Conservation (phyloP, 768 basidiomycete species). For the Leccinum variicolor region DNA sequence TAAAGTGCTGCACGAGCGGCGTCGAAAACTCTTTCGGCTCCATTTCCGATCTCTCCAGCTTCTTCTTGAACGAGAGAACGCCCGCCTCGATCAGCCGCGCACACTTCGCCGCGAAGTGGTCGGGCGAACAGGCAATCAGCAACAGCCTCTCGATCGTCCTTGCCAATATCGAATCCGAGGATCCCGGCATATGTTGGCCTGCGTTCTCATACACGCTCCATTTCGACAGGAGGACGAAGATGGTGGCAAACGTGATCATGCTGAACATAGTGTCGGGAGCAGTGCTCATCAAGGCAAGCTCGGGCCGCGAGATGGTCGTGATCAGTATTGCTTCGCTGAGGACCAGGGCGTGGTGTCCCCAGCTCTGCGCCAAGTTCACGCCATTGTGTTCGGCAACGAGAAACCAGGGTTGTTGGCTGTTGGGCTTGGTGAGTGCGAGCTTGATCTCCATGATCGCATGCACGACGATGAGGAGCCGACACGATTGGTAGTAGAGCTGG, state of each 20-base stretch:
- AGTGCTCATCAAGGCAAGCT: constrained; percentile 35
- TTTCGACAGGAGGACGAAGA: constrained; percentile 42
- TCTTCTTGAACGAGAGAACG: constrained; percentile 28
- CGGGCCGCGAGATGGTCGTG: constrained; percentile 31
- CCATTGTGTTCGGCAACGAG: constrained; percentile 31
- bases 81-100: constrained; percentile 39
- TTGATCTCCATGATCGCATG: constrained; percentile 32
- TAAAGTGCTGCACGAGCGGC: constrained; percentile 22
- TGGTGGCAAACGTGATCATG: constrained; percentile 42
- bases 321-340: constrained; percentile 38
- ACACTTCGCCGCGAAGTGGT: constrained; percentile 40
- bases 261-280: constrained; percentile 41
- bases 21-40: constrained; percentile 18
- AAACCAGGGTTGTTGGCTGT: constrained; percentile 29
- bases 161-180: constrained; percentile 36
- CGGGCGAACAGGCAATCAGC: constrained; percentile 34
- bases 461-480: constrained; percentile 37
- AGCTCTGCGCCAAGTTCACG: constrained; percentile 31
- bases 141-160: constrained; percentile 35
- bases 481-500: constrained; percentile 38
- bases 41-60: constrained; percentile 23
- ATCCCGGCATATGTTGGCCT: constrained; percentile 34
- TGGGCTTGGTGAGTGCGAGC: constrained; percentile 16
- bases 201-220: constrained; percentile 37
- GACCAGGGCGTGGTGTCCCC: constrained; percentile 38